Evolutionary conservation across 2,329 filamentous ascomycete species (phyloP), one percentile per base, ranked within the genome.

Genomic region (Stagonosporopsis rhizophila): DNA sequence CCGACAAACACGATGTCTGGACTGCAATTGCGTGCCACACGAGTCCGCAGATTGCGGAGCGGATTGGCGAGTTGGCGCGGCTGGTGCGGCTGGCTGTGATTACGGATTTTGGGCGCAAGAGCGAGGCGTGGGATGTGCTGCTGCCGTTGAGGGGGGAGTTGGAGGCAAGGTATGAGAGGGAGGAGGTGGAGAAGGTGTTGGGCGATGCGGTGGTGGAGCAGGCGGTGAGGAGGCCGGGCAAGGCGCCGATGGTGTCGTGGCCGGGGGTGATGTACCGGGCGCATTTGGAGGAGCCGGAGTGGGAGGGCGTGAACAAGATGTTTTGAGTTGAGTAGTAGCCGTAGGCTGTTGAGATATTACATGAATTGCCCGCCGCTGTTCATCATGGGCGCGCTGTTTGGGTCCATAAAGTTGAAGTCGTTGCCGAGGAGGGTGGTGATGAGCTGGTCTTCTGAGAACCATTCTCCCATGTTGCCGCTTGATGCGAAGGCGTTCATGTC

Each of bases 21-120:
- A 74, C 71, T 6, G 78, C 79, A 0, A 80, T 82, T 46, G 77
- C 79, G 0, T 59, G 79, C 28, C 79, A 81, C 53, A 80, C 76
- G 1, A 75, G 71, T n/a, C 75, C 76, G 2, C 73, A 75, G 0
- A 78, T 81, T 45, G 78, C 77, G n/a, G 77, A 81, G 60, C 66
- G 77, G 0, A 80, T 81, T 37, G 66, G 70, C 27, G 65, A 75
- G 15, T 62, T 81, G 35, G 66, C 76, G 6, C 61, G 70, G 15
- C 53, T 80, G 4, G 71, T 81, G 23, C 62, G 77, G 12, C 41
- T 68, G 28, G 79, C 69, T 4, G 74, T 80, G 2, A 47, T 75
- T 32, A 71, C 76, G 15, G 79, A 81, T 56, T 81, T 81, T 52
- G 66, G 73, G 20, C 63, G 52, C 3, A 51, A 61, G n/a, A 65